Base-by-base conservation (phyloP, 331 rosid species). In the Quercus lobata region DNA sequence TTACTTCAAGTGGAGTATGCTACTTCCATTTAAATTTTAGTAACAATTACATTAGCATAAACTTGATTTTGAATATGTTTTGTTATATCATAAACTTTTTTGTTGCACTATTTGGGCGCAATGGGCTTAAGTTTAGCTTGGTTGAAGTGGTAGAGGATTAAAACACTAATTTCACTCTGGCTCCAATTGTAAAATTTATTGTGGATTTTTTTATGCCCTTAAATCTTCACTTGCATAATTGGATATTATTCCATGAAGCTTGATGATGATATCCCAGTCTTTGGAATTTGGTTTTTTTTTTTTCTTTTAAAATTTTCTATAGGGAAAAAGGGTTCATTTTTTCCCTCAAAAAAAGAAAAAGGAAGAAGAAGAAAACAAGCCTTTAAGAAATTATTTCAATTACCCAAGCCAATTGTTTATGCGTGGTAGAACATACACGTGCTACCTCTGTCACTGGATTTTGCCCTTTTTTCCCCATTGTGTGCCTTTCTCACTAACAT, bases 391-490 rank as follows among this genome's bases (percentile, higher is more conserved):
- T 19, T 12, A 68, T 34, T 18, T 19, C 15, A 32, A 19, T 34
- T 68, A 18, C 52, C 24, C 24, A 32, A 68, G 18, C 19, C 24
- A 62, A 62, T 34, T 34, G 54, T 11, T 49, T 10, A 12, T 49
- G 54, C 17, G 5, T 62, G 6, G 6, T 62, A 29, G 41, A 62
- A 27, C 54, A 49, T 49, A 49, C 17, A 12, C 14, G 54, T 12
- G 69, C 30, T 18, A 69, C 83, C 79, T 83, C 25, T 69, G 68
- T 69, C 70, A 71, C 68, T 3, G 7, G 77, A 62, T 66, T 56
- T 83, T 74, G 37, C 61, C 30, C 41, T 70, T 75, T 70, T 34
- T 19, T 9, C 3, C 44, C 3, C 46, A 8, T 41, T 41, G 12
- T 41, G 46, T 41, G 46, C 46, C 55, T 76, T 79, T 52, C 21